Evolutionary conservation across 345 rosid species (phyloP), one percentile per base, ranked within the genome.

Genomic region (Erysimum cheiranthoides): DNA sequence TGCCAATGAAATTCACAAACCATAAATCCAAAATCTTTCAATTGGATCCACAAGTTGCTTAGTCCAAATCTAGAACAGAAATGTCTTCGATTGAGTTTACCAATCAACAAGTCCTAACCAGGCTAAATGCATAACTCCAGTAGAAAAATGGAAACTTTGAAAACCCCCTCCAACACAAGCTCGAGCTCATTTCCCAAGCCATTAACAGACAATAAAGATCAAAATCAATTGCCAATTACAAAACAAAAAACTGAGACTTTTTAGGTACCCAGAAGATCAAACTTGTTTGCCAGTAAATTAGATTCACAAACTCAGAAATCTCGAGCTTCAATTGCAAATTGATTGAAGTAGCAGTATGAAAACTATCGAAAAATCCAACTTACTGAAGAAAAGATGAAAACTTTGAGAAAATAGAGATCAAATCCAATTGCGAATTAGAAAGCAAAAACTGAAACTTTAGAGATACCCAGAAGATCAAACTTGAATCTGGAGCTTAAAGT

Each of bases 101-200:
- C 47, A 31, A 59, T 34, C 58, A 35, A 59, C 18, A 46, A 36
- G 25, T 47, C 12, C 9, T 47, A 49, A 3, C 14, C 50, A 49
- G 3, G 16, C 57, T 3, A 60, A 27, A 61, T 36, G 30, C 51
- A 60, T 30, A 52, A 40, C 10, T 61, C 5, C 11, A 14, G 31
- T 10, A 18, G 32, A 52, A 73, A 62, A 38, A 52, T 73, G n/a
- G n/a, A 42, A 52, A 64, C 56, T 73, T 73, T 53, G 18, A 54
- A 43, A 64, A 73, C 31, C 46, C 32, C 46, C n/a, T n/a, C 25
- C 25, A 21, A 21, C 35, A 46, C 66, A 52, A 30, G 40, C 5
- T 51, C 1, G 42, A 61, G 40, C 47, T 45, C 34, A 71, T 21
- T 34, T 4, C 11, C 39, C 18, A 49, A 71, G 6, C 10, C 54